Evolutionary conservation across 352 stramenopile species (phyloP), one percentile per base, ranked within the genome.

Genomic region (Phytophthora quininea): DNA sequence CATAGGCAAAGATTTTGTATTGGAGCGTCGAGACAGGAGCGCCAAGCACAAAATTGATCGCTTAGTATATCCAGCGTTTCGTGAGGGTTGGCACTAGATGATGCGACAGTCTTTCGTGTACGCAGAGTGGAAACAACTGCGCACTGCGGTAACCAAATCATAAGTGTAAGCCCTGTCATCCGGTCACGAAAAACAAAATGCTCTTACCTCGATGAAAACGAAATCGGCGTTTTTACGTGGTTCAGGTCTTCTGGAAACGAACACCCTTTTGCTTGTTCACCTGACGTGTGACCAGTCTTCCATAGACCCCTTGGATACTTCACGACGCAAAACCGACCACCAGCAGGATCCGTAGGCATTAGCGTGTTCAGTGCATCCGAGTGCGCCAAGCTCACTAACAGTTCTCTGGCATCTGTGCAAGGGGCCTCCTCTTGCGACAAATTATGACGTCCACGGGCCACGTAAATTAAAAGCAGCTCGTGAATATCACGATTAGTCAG

Each of bases 391-490:
- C 76, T 84, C 54, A 50, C 53, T 19, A 78, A 50, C 15, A 55
- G 56, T 11, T 52, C 49, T 9, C 29, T 55, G n/a, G 38, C 37
- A 11, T 46, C 40, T 1, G 30, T 32, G 12, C 14, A 47, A 6
- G 48, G 33, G 10, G 3, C 54, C 40, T 27, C 7, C 30, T 55
- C 30, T 27, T 47, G 19, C 24, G 9, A 30, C 12, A 54, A n/a
- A 7, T 4, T 24, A 9, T 53, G 57, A 7, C 49, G 54, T 59
- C 58, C 73, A 1, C 76, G 66, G 37, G 67, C 67, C 29, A 80
- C 57, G 37, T 80, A 80, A 3, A 74, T 30, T 31, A 84, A 57
- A 35, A 84, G 52, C 10, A 84, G 70, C 33, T 84, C 73, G 14
- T 84, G 76, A 19, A 82, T 58, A 29, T 51, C 49, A 33, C 47